Percentiles rank a stretch among this genome's conserved stretches.
phyloP scores from a whole-genome alignment of 305 asterid species.

The Fraxinus nigra region DNA sequence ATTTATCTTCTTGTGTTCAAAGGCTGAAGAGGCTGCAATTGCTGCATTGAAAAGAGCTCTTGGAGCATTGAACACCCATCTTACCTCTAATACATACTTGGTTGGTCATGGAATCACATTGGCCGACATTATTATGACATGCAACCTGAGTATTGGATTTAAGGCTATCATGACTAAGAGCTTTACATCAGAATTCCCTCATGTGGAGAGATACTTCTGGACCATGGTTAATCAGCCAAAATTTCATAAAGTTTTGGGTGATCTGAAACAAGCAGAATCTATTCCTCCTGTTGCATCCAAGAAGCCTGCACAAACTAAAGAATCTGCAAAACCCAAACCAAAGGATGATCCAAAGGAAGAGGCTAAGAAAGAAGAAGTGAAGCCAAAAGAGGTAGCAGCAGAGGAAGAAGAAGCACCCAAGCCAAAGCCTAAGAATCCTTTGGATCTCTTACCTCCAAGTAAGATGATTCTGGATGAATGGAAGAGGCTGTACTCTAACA shows the following conservation, averaged over 20 bases:
- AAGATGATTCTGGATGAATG: constrained; percentile 87
- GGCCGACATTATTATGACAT: constrained; percentile 73
- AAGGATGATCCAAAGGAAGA: constrained; percentile 60
- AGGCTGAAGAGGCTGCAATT: constrained; percentile 80
- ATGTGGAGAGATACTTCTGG: constrained; percentile 92
- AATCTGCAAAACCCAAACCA: constrained; percentile 61
- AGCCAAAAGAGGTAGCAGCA: constrained; percentile 42
- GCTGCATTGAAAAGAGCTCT: constrained; percentile 63
- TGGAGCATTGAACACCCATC: constrained; percentile 67
- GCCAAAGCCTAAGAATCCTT: constrained; percentile 86
- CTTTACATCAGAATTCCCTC: constrained; percentile 85
- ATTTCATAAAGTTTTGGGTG: constrained; percentile 69
- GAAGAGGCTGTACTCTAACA: constrained; percentile 96
- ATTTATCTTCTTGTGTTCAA: background rate
- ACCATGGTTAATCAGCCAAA: constrained; percentile 84
- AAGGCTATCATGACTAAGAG: constrained; percentile 52
- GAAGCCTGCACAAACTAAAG: constrained; percentile 61
- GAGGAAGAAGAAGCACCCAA: constrained; percentile 88
- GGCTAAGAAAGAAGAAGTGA: constrained; percentile 48
- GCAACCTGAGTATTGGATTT: constrained; percentile 55
- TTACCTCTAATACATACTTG: constrained; percentile 69
- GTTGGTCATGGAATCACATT: constrained; percentile 78
- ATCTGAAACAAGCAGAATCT: constrained; percentile 50
- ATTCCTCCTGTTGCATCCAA: constrained; percentile 62
- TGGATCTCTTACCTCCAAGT: constrained; percentile 93